Evolutionary conservation across 495 filamentous ascomycete species (phyloP), one percentile per base, ranked within the genome.

Genomic region (Hyaloscypha variabilis): DNA sequence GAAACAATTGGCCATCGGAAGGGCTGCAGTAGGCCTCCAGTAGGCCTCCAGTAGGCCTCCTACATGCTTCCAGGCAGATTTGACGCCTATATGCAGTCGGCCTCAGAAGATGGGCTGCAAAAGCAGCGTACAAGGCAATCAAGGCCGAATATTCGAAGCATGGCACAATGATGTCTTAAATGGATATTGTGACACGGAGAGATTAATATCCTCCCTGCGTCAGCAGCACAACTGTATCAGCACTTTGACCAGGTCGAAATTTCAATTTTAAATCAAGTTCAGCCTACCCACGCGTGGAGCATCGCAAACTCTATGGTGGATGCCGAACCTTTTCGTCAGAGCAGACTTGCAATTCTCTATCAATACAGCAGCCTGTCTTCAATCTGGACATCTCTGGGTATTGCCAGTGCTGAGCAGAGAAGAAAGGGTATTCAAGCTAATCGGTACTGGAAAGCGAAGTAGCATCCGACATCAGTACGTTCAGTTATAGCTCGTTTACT

Each of bases 391-490:
- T 6, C 26, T 54, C 51, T 6, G 4, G 3, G 57, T 5, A 24
- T 34, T 26, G 26, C 13, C 6, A n/a, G 57, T 26, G 3, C 4
- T 46, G 34, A 42, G 57, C 14, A 39, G 6, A 17, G 34, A 59
- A 36, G 23, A 14, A 1, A 59, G 4, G 19, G 30, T 21, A 10
- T 5, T 24, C 8, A 6, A 54, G 14, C 8, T 14, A 29, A 54
- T 23, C 24, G 51, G n/a, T 14, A 24, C 19, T 54, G 51, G 26
- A 54, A 5, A 11, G 8, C 6, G 21, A 29, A 26, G 51, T 1
- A 23, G 26, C 39, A 25, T 42, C 46, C 31, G 57, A n/a, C 6
- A 24, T 25, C 34, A 23, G 57, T 59, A 59, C 21, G 57, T 59
- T 23, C 30, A 26, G 23, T 25, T 59, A 10, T 42, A 34, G 21